phyloP scores from a whole-genome alignment of 306 rosid species.

The Myrica gale region DNA sequence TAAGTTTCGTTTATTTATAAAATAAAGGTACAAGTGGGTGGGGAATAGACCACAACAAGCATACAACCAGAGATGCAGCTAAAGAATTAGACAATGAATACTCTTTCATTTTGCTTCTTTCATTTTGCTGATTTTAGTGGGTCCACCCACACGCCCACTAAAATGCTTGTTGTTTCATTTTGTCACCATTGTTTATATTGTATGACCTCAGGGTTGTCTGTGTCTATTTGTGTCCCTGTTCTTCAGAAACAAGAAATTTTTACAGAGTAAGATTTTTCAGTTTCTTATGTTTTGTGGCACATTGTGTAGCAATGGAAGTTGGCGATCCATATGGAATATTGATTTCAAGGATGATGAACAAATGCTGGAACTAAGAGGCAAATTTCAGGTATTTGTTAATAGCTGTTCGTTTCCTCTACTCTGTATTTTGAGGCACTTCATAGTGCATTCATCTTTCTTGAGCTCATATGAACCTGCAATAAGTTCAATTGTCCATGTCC shows the following conservation, averaged over 20 bases:
- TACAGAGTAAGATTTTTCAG: not conserved
- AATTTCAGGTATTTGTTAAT: slow-evolving; percentile 64
- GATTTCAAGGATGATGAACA: slow-evolving; percentile 77
- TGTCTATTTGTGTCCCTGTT: not conserved
- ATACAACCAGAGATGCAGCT: too few relatives aligned
- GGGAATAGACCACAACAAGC: too few relatives aligned
- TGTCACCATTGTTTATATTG: slow-evolving; percentile 1
- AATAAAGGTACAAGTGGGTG: too few relatives aligned
- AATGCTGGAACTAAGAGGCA: slow-evolving; percentile 68
- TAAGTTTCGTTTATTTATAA: too few relatives aligned
- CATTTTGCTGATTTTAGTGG: too few relatives aligned
- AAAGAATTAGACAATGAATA: too few relatives aligned
- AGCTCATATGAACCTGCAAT: not conserved
- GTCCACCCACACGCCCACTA: too few relatives aligned
- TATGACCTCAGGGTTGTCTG: not conserved
- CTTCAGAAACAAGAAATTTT: not conserved
- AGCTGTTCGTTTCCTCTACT: slow-evolving; percentile 5
- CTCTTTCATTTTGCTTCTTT: too few relatives aligned
- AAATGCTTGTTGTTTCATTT: too few relatives aligned
- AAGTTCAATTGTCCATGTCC: slow-evolving; percentile 12
- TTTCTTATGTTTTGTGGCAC: slow-evolving; percentile 24
- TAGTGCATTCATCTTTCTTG: slow-evolving; percentile 5
- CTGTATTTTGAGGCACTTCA: slow-evolving; percentile 2
- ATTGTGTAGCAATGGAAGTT: slow-evolving; percentile 81
- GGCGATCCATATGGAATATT: slow-evolving; percentile 90